phyloP scores from a whole-genome alignment of 768 basidiomycete species.

The Mycena capillaripes region DNA sequence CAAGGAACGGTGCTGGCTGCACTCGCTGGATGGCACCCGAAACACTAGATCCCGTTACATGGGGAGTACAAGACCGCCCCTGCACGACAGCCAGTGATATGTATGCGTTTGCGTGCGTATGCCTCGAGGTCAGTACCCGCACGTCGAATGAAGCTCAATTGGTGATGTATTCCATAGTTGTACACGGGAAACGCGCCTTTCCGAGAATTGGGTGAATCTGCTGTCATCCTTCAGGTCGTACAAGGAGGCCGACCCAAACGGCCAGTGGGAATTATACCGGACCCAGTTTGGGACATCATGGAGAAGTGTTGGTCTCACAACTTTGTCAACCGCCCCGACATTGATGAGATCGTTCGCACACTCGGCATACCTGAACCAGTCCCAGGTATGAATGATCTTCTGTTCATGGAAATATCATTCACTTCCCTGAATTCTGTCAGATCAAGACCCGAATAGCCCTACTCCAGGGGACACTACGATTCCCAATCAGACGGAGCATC shows the following conservation, averaged over 20 bases:
- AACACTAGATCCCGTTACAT: conserved; percentile 24
- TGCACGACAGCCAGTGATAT: conserved; percentile 26
- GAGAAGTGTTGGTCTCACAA: conserved; percentile 23
- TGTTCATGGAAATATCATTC: too few species aligned
- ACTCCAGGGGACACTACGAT: conserved; percentile 59
- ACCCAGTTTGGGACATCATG: conserved; percentile 24
- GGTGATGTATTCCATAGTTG: not conserved
- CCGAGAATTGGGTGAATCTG: conserved; percentile 15
- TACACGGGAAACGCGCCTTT: conserved; percentile 28
- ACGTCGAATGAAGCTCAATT: too few species aligned
- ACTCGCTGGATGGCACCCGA: conserved; percentile 39
- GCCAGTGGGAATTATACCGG: conserved; percentile 16
- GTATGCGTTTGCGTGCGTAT: conserved; percentile 31
- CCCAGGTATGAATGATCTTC: not conserved
- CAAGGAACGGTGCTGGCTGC: conserved; percentile 25
- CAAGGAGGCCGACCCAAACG: conserved; percentile 9
- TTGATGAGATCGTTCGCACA: conserved; percentile 24
- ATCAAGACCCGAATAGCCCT: conserved; percentile 16
- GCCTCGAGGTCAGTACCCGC: conserved; percentile 16
- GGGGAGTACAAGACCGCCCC: conserved; percentile 1
- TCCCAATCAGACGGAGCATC: too few species aligned
- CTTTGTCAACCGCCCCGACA: conserved; percentile 18
- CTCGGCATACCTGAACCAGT: conserved; percentile 12
- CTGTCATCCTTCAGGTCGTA: conserved; percentile 27
- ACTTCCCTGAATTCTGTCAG: not conserved